These are phyloP conservation scores for Lasiosphaeris hirsuta DNA, from an alignment of 495 filamentous ascomycete species.

Conservation along the genomic window DNA sequence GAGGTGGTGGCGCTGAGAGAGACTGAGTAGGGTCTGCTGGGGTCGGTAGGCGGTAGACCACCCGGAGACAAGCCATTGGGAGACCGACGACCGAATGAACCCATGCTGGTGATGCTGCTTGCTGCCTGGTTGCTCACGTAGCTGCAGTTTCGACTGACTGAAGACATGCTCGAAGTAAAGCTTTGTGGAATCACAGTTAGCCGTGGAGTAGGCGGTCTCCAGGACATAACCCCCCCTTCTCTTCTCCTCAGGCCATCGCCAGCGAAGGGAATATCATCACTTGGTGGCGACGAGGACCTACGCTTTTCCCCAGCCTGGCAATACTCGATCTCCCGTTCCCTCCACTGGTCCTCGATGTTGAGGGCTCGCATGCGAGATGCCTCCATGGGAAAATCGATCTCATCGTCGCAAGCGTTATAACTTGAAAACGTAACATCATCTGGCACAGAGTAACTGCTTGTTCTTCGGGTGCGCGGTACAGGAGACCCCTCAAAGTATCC, in stretches of 20 bases:
- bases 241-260: slow-evolving; percentile 67
- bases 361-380: slow-evolving; percentile 54
- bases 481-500: slow-evolving; percentile 50
- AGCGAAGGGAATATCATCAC: slow-evolving; percentile 63
- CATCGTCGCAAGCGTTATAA: slow-evolving; percentile 55
- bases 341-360: slow-evolving; percentile 52
- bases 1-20: slow-evolving; percentile 59
- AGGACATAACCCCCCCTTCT: slow-evolving; percentile 49
- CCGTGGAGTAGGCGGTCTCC: slow-evolving; percentile 55
- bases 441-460: slow-evolving; percentile 39
- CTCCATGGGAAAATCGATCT: slow-evolving; percentile 65
- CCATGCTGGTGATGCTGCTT: slow-evolving; percentile 72
- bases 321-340: slow-evolving; percentile 28
- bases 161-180: slow-evolving; percentile 71
- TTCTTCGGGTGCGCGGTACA: slow-evolving; percentile 59
- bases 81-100: slow-evolving; percentile 68
- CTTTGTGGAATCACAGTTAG: slow-evolving; percentile 57
- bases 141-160: slow-evolving; percentile 68
- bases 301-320: slow-evolving; percentile 63
- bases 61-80: slow-evolving; percentile 69
- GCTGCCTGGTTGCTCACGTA: slow-evolving; percentile 67
- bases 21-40: slow-evolving; percentile 57
- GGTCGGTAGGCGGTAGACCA: slow-evolving; percentile 47
- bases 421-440: slow-evolving; percentile 40
- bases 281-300: slow-evolving; percentile 74